Evolutionary conservation across 768 basidiomycete genomes (phyloP), one percentile per base, ranked within the genome.

Genomic region (Myochromella boudieri): DNA sequence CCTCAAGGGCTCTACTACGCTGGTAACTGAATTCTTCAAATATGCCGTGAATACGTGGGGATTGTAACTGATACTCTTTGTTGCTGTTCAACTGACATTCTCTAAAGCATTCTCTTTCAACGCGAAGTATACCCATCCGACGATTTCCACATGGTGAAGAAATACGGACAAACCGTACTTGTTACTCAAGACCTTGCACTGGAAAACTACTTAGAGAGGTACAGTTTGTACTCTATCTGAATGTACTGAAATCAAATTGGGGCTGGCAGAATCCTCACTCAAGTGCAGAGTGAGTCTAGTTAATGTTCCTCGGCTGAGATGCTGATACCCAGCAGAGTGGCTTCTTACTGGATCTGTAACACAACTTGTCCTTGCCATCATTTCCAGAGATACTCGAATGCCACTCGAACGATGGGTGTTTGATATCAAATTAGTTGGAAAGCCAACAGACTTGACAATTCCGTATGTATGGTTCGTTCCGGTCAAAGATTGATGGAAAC

Each of bases 71-170:
- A 6, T 32, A 22, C 18, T 18, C 26, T 31, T 17, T 28, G n/a
- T 17, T 48, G 20, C 40, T 37, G 32, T 50, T 55, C 34, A 54
- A 55, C 48, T 48, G 36, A 44, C 32, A n/a, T 34, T 14, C 34
- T 39, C 34, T 22, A 36, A 62, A 97, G 93, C 12, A 95, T 98
- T 58, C 73, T 99, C 44, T 99, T 95, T 69, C 95, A 98, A 70
- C 80, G 97, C 34, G 93, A 92, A 48, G 89, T 99, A 15, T 99
- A 98, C 64, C 97, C 97, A 2, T 85, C 91, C 0, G 97, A 98
- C 66, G 97, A 99, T 71, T 99, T 99, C 64, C 88, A 92, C 62
- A 95, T 97, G 91, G 95, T 99, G 49, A 99, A 98, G 68, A 99
- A 98, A 66, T 99, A 97, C 56, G 95, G 97, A 0, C 85, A 98